Evolutionary conservation across 2,329 filamentous ascomycete genomes (phyloP), one percentile per base, ranked within the genome.

Genomic region (Endocalyx cinctus): DNA sequence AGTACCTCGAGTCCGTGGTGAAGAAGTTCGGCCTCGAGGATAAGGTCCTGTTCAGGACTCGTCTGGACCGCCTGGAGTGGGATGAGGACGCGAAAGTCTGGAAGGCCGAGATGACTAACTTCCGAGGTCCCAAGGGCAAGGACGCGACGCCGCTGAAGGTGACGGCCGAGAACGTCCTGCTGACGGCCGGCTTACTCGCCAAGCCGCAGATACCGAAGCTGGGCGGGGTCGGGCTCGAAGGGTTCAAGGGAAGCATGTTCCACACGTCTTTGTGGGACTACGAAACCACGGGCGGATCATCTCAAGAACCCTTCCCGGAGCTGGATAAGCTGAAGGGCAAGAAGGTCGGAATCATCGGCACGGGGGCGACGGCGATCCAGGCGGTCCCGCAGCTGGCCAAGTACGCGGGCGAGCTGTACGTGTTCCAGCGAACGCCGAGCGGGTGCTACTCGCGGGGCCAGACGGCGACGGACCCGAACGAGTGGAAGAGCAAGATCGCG

Each of bases 391-490:
- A 58, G 13, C 47, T 76, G 1, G 69, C 64, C 2, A 58, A 64
- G 29, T 69, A 60, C 37, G 64, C 69, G 0, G 65, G 70, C 29
- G 56, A 74, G 25, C 46, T 77, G 3, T 72, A 66, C 41, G 70
- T 78, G n/a, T 64, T 78, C 46, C 73, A 78, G 47, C 66, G 74
- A 3, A 78, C 74, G 3, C 72, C 72, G 4, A 45, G 45, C 31
- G 40, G 45, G 5, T 45, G 48, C 6, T 51, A 40, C 36, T 5
- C 12, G 7, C 51, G 52, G 10, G 41, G 41, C 3, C 51, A 55
- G 34, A 44, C 32, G 27, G 34, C 41, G 4, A 54, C 50, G 0
- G 63, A 73, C 26, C 52, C 54, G 0, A 55, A 58, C 10, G 55
- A 62, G 31, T 77, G 63, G 58, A 46, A 39, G 25, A 51, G 46